phyloP scores from a whole-genome alignment of 1,139 yeast species.

The Entelexis paramagnoliae region DNA sequence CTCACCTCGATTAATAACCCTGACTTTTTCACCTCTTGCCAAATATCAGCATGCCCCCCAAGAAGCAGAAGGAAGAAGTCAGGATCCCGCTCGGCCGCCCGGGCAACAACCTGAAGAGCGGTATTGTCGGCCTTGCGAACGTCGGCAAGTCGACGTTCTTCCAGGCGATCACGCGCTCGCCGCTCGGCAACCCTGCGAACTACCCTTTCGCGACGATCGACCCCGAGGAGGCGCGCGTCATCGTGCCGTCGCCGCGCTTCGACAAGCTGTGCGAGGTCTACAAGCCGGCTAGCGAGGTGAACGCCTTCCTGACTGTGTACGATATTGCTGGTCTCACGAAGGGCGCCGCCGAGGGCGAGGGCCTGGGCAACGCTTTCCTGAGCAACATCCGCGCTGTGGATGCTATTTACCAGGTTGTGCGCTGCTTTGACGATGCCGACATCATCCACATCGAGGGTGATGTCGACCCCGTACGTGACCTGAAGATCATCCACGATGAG shows the following conservation, averaged over 20 bases:
- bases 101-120: conserved; percentile 55
- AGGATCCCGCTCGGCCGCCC: conserved; percentile 70
- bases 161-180: conserved; percentile 64
- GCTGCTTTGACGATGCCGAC: conserved; percentile 91
- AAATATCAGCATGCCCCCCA: conserved; percentile 24
- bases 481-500: conserved; percentile 78
- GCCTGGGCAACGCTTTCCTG: conserved; percentile 91
- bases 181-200: conserved; percentile 91
- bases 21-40: conserved; percentile 2
- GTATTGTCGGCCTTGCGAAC: conserved; percentile 91
- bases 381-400: conserved; percentile 93
- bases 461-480: conserved; percentile 83
- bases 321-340: conserved; percentile 94
- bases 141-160: conserved; percentile 71
- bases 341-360: conserved; percentile 94
- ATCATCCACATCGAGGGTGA: conserved; percentile 91
- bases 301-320: conserved; percentile 80
- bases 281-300: conserved; percentile 63
- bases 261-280: conserved; percentile 58
- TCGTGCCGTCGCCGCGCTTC: conserved; percentile 81
- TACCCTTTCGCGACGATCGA: conserved; percentile 96
- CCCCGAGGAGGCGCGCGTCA: conserved; percentile 92
- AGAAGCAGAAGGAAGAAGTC: conserved; percentile 24
- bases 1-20: conserved; percentile 3
- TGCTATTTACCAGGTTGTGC: conserved; percentile 89